phyloP scores from a whole-genome alignment of 208 protist genomes.

The Strigomonas galati region DNA sequence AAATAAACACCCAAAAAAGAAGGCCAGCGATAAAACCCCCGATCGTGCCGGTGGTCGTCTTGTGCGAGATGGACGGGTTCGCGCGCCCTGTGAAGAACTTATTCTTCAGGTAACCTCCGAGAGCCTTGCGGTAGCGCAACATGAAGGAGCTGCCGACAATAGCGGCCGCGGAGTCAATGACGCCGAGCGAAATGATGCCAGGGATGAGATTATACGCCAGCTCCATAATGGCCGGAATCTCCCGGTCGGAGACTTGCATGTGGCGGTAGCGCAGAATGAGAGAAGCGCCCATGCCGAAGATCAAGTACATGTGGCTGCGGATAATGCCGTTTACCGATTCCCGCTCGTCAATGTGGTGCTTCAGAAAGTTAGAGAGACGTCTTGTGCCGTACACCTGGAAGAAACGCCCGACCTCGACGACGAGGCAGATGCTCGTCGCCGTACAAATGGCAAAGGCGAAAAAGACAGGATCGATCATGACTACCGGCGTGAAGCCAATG shows the following conservation, averaged over 20 bases:
- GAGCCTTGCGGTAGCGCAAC: conserved; percentile 46
- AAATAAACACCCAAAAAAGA: conserved; percentile 65
- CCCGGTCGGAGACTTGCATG: conserved; percentile 14
- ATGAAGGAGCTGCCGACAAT: conserved; percentile 81
- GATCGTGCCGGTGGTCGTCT: conserved; percentile 83
- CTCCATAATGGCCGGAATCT: conserved; percentile 52
- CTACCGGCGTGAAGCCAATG: conserved; percentile 65
- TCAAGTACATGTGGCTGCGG: conserved; percentile 87
- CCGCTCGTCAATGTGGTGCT: conserved; percentile 69
- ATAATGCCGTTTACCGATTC: conserved; percentile 64
- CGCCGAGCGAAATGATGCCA: conserved; percentile 74
- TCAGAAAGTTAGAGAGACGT: conserved; percentile 47
- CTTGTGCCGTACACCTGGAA: conserved; percentile 65
- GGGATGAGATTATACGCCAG: conserved; percentile 80
- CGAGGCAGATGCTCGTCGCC: conserved; percentile 43
- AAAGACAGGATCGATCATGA: conserved; percentile 80
- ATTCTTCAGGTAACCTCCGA: conserved; percentile 79
- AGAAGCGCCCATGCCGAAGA: conserved; percentile 69
- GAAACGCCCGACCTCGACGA: conserved; percentile 63
- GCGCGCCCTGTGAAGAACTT: conserved; percentile 67
- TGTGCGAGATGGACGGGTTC: conserved; percentile 85
- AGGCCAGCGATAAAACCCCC: conserved; percentile 67
- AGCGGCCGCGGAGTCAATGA: conserved; percentile 80
- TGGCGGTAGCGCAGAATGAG: conserved; percentile 76
- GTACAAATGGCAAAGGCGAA: conserved; percentile 73